These are phyloP conservation scores for Xanthoceras sorbifolium DNA, from an alignment of 345 rosid species.

Conservation along the genomic window DNA sequence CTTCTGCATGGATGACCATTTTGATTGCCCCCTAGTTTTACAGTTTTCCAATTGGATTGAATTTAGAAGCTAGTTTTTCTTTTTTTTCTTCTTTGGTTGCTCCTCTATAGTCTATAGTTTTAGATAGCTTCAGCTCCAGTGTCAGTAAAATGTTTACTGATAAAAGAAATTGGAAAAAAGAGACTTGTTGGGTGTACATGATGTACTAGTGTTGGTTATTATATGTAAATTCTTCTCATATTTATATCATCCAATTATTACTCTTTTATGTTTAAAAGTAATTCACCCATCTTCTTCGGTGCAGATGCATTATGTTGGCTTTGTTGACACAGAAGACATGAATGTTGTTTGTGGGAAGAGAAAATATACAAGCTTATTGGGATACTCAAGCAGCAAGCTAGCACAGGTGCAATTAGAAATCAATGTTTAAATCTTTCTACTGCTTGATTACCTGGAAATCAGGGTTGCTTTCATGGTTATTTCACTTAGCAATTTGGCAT, in stretches of 20 bases:
- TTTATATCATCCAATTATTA: slow-evolving; percentile 15
- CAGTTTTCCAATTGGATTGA: too few species aligned
- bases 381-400: slow-evolving; percentile 77
- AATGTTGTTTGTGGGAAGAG: slow-evolving; percentile 72
- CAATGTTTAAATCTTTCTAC: slow-evolving; percentile 4
- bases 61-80: neutral
- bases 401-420: slow-evolving; percentile 70
- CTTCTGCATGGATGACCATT: too few species aligned
- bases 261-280: slow-evolving; percentile 12
- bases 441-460: neutral
- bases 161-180: neutral
- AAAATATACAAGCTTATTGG: slow-evolving; percentile 72
- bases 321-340: slow-evolving; percentile 90
- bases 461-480: neutral
- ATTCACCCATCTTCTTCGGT: slow-evolving; percentile 23
- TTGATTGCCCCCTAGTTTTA: too few species aligned
- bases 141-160: neutral
- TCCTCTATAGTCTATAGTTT: neutral
- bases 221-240: neutral
- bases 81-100: neutral
- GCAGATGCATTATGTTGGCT: slow-evolving; percentile 93
- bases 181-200: neutral
- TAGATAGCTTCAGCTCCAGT: neutral
- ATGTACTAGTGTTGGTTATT: slow-evolving; percentile 3
- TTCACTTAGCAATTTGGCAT: neutral